A percentile compares a stretch with the other conserved stretches of the same genome.
phyloP scores from a whole-genome alignment of 2,329 filamentous ascomycete genomes.

The Aspergillus sojae region DNA sequence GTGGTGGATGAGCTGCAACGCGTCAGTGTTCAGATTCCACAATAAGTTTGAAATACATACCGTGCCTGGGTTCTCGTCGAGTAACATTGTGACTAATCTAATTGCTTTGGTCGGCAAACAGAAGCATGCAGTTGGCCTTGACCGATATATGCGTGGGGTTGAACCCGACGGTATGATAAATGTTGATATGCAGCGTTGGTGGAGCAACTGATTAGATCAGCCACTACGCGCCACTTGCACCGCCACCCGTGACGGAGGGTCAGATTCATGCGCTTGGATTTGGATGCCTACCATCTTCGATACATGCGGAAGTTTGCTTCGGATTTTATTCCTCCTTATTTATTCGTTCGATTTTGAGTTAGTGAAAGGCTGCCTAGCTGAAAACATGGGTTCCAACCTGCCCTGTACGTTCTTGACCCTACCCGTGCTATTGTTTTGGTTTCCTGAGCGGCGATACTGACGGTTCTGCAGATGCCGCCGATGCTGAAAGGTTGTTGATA shows the following conservation, averaged over 20 bases:
- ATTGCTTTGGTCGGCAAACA: not conserved
- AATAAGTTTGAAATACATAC: conserved; percentile 53
- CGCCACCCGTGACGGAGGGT: conserved; percentile 25
- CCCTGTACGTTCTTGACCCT: conserved; percentile 48
- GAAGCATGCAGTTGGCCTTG: not conserved
- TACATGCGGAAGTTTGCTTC: not conserved
- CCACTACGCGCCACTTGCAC: conserved; percentile 36
- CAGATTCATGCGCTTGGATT: not conserved
- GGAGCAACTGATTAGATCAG: conserved; percentile 31
- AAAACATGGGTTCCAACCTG: conserved; percentile 49
- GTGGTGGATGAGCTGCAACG: conserved; percentile 76
- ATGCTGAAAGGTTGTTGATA: conserved; percentile 80
- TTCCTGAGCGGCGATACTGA: not conserved
- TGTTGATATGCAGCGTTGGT: conserved; percentile 31
- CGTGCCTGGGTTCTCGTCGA: conserved; percentile 88
- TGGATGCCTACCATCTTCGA: not conserved
- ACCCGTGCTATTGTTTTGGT: not conserved
- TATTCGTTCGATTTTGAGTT: not conserved
- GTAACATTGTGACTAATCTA: conserved; percentile 69
- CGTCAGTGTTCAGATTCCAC: conserved; percentile 11
- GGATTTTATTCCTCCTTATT: not conserved
- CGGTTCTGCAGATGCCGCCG: conserved; percentile 76
- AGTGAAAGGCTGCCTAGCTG: not conserved
- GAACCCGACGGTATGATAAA: not conserved
- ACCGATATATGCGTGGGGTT: not conserved